Base-by-base conservation (phyloP, 2,329 filamentous ascomycete genomes). In the Pezicula rhizophila region DNA sequence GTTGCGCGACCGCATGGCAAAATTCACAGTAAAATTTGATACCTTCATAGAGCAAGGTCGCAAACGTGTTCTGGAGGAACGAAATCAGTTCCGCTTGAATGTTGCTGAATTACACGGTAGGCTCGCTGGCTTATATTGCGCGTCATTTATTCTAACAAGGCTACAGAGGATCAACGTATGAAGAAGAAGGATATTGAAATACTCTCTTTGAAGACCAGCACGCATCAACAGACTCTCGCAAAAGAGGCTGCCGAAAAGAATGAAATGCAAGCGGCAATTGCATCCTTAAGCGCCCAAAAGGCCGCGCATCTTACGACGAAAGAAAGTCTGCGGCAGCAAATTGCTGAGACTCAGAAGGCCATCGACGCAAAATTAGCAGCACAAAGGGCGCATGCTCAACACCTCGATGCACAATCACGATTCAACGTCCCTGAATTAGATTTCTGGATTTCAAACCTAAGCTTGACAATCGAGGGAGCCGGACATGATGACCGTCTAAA, bases 401-500 rank as follows among this genome's bases (percentile, higher is more conserved):
- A 89, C 58, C 75, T 95, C 34, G 89, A 95, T 60, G 79, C 85
- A 2, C 92, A 97, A 70, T 81, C 87, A 47, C 81, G 89, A 31
- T 87, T 92, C 68, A 97, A 99, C 68, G 80, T 88, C 39, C 93
- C 93, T 0, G 93, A 99, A 71, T 77, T 99, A 41, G 87, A 91
- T 58, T 97, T 97, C 65, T 99, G 93, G 93, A 87, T 95, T 66
- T 86, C 85, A 47, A 93, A 92, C 64, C 73, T 99, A 51, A 91
- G 92, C 50, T 68, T 97, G 64, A 77, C 86, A 52, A 95, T 99
- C 62, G 92, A 97, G 64, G 92, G 92, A 2, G 87, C 88, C 0
- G 91, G 89, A 1, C 79, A 81, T 63, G 84, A 88, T 54, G 91
- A 96, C 68, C 79, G 87, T 23, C 74, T 99, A 58, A 92, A 92